Base-by-base conservation (phyloP, 805 yeast genomes). In the Teunomyces atbi region DNA sequence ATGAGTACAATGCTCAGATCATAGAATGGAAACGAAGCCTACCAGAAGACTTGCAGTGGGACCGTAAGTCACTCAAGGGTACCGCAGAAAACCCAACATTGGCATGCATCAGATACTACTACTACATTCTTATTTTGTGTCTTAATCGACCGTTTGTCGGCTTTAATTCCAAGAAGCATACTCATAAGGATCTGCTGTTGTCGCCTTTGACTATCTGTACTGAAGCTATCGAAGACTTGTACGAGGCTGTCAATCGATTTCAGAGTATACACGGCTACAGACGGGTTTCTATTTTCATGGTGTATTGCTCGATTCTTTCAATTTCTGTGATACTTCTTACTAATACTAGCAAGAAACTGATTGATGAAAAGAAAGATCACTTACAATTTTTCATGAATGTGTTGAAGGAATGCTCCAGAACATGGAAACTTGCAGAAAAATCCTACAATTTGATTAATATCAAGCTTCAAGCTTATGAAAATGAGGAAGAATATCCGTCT, bases 131-230 rank as follows among this genome's bases (percentile, higher is more conserved):
- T 1, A 60, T 77, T 13, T 64, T 82, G n/a, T 81, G 86, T 46
- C 70, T 82, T 44, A 82, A 82, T 55, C 67, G 83, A 35, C 86
- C 85, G 2, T 81, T 82, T 53, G 73, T 81, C 34, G 82, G 78
- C 3, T 55, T 71, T 30, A 30, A 45, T 26, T 51, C 52, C 19
- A 54, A 49, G 21, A 10, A 39, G 32, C 10, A 54, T 12, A 29
- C 34, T 5, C 52, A 53, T 18, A 53, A 57, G 20, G 49, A 51
- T 20, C 41, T 36, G 23, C 50, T 58, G 8, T 55, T 57, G 20
- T 55, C 66, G 3, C 76, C 77, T 0, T 56, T 61, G 13, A 47
- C 42, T 13, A 64, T 74, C 6, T 72, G 79, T 45, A 44, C 60
- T 3, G 64, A 62, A 18, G 74, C 71, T 0, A 74, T 77, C 16